Base-by-base conservation (phyloP, 129 eudicot genomes). In the Flaveria robusta region DNA sequence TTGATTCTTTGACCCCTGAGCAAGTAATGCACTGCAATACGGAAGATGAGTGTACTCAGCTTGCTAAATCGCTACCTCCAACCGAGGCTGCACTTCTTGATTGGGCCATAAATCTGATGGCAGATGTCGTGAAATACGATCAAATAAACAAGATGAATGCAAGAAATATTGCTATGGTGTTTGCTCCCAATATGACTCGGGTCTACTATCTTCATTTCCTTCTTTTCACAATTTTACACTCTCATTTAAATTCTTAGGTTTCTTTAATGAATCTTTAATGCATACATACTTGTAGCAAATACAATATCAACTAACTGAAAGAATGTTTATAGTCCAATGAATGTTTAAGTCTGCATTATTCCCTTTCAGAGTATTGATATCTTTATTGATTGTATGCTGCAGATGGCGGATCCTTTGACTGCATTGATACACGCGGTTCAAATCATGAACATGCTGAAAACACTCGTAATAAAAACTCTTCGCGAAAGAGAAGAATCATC, bases 111-210 rank as follows among this genome's bases (percentile, higher is more conserved):
- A 90, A 93, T 72, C 83, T 93, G 71, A 93, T 93, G 98, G 92
- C 95, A 18, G 98, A 93, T 71, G 92, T 93, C 52, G 98, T 87
- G 63, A 86, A 75, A 27, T 64, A 82, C 54, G 97, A 90, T 60
- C 75, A 74, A 39, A 66, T 58, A 45, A 93, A 93, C 87, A 93
- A 93, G 87, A 93, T 93, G 98, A 93, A 90, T 52, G 92, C 98
- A 0, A 81, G 96, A 46, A 93, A 93, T 72, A 85, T 93, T 42
- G 97, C 98, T 1, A 90, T 93, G 98, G 98, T 90, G 14, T 93
- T 93, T 69, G 98, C 97, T 2, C 98, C 98, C 52, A 93, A 93
- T 80, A 93, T 93, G 98, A 93, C 97, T 72, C 96, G 88, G 97
- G 98, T 93, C 14, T 22, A 12, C 66, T 66, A 80, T 66, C 68